phyloP scores from a whole-genome alignment of 148 eudicot genomes.

The Fallopia convolvulus region DNA sequence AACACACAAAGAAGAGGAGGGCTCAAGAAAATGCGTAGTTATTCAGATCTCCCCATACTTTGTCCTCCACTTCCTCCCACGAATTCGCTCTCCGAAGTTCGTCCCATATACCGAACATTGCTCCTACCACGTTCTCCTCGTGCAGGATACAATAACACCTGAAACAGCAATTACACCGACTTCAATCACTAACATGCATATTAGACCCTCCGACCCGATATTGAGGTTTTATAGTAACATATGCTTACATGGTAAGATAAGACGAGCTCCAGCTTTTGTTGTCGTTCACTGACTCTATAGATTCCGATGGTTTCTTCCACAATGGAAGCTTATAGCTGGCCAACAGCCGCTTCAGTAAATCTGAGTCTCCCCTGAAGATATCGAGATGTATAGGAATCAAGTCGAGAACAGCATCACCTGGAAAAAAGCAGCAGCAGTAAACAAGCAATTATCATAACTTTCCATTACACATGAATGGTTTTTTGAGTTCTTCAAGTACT shows the following conservation, averaged over 20 bases:
- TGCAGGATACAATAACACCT: conserved; percentile 94
- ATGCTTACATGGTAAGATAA: conserved; percentile 77
- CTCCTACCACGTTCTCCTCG: conserved; percentile 77
- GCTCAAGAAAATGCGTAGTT: conserved; percentile 20
- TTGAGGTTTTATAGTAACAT: not conserved
- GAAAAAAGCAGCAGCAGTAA: conserved; percentile 6
- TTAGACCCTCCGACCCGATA: not conserved
- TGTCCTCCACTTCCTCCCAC: conserved; percentile 87
- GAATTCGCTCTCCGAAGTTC: conserved; percentile 56
- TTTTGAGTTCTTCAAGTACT: not conserved
- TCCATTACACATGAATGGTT: not conserved
- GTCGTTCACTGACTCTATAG: conserved; percentile 15
- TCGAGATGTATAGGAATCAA: conserved; percentile 82
- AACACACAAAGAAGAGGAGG: not conserved
- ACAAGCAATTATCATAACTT: not conserved
- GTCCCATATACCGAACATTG: conserved; percentile 68
- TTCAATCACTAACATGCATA: not conserved
- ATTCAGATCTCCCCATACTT: conserved; percentile 79
- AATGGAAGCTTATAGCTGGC: conserved; percentile 67
- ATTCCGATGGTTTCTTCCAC: conserved; percentile 21
- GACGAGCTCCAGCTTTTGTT: conserved; percentile 52
- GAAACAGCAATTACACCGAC: conserved; percentile 14
- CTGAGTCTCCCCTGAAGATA: conserved; percentile 65
- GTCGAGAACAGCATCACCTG: conserved; percentile 84
- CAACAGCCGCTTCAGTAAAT: conserved; percentile 52